Evolutionary conservation across 768 basidiomycete genomes (phyloP).

Genomic region (Scleroderma bovista): DNA sequence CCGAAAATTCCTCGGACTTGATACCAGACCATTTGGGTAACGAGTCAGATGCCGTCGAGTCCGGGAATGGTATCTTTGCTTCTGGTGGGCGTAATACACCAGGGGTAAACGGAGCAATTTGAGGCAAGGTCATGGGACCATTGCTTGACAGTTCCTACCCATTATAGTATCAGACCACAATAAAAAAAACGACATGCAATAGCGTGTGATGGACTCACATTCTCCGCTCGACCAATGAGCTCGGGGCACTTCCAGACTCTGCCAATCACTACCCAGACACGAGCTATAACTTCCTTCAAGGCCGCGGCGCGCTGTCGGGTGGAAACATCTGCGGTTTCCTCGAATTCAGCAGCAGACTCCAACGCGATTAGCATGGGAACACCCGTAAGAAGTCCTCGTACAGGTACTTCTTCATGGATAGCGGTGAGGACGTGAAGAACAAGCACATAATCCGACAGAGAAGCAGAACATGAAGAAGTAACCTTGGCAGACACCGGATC

Average conservation of each 20-base stretch:
- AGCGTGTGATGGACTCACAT: constrained; percentile 35
- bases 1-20: constrained; percentile 49
- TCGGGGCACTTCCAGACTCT: constrained; percentile 61
- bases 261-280: constrained; percentile 65
- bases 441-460: constrained; percentile 68
- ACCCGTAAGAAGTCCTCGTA: constrained; percentile 69
- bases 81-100: constrained; percentile 42
- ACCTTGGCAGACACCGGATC: constrained; percentile 41
- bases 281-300: constrained; percentile 58
- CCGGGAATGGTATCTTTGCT: constrained; percentile 39
- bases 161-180: constrained; percentile 4
- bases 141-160: constrained; percentile 42
- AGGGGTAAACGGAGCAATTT: constrained; percentile 28
- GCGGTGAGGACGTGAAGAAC: constrained; percentile 62
- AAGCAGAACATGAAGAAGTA: constrained; percentile 47
- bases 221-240: constrained; percentile 48
- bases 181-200: background rate
- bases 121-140: constrained; percentile 33
- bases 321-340: constrained; percentile 35
- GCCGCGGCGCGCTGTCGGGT: constrained; percentile 41
- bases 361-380: constrained; percentile 85
- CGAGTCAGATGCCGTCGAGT: constrained; percentile 16
- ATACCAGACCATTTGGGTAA: constrained; percentile 34
- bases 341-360: constrained; percentile 44
- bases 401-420: constrained; percentile 68